phyloP scores from a whole-genome alignment of 371 early-diverging fungal species.

The Apophysomyces trapeziformis region DNA sequence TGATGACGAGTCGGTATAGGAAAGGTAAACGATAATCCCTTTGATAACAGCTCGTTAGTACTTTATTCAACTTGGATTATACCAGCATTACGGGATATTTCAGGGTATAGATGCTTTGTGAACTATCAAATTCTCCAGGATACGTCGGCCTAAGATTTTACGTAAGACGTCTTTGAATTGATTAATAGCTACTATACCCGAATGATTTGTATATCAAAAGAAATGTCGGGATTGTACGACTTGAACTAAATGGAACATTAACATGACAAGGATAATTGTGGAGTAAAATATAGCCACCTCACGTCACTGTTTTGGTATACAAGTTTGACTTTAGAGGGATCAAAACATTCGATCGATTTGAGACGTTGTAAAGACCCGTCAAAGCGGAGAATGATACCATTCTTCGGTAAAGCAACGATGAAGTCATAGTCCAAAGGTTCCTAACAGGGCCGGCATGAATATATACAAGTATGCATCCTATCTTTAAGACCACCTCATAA shows the following conservation, averaged over 20 bases:
- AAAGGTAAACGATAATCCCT: constrained; percentile 77
- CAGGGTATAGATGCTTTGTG: constrained; percentile 61
- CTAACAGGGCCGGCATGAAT: constrained; percentile 27
- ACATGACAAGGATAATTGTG: not conserved
- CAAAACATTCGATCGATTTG: constrained; percentile 66
- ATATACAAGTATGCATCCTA: not conserved
- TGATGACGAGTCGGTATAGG: constrained; percentile 68
- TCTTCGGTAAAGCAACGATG: constrained; percentile 62
- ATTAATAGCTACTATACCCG: constrained; percentile 49
- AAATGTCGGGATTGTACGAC: constrained; percentile 69
- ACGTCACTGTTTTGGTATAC: constrained; percentile 69
- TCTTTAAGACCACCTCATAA: constrained; percentile 50
- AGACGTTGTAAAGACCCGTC: constrained; percentile 69
- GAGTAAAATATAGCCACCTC: constrained; percentile 42
- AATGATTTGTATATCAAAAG: constrained; percentile 70
- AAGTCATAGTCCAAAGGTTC: constrained; percentile 64
- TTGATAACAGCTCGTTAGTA: constrained; percentile 3
- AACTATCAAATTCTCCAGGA: constrained; percentile 67
- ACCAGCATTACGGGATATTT: constrained; percentile 65
- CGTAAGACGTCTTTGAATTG: not conserved
- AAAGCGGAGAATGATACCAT: constrained; percentile 67
- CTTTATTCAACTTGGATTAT: not conserved
- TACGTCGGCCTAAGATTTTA: constrained; percentile 54
- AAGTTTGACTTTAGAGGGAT: constrained; percentile 63
- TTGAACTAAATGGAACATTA: constrained; percentile 45